Percentiles rank a stretch among this genome's conserved stretches.
Conservation (phyloP, 75 land plant genomes). For the Picea glauca region DNA sequence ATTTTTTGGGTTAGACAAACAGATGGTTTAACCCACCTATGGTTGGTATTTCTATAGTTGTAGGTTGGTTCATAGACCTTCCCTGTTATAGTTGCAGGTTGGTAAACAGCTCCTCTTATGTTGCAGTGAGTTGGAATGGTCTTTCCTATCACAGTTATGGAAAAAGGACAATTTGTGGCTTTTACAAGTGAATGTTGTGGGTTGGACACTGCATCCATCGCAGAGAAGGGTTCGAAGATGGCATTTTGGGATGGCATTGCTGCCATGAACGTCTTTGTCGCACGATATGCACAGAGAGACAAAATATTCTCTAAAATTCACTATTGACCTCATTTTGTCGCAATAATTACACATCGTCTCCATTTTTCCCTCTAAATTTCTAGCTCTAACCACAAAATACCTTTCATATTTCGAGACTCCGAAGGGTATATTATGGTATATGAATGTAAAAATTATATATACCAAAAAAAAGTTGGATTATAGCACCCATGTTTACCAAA, state of each 20-base stretch:
- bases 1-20: no score
- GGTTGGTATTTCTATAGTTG: no score
- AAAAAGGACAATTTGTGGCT: conserved; percentile 44
- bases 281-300: conserved; percentile 62
- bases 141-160: conserved; percentile 48
- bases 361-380: not conserved
- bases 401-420: no score
- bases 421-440: no score
- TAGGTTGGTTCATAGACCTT: no score
- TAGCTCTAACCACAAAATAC: not conserved
- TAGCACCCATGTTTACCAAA: no score
- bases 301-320: conserved; percentile 54
- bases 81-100: no score
- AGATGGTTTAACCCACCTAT: no score
- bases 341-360: conserved; percentile 54
- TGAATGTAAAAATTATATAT: no score
- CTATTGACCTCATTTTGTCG: conserved; percentile 28
- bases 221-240: conserved; percentile 67
- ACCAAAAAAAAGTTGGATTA: no score
- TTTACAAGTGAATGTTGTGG: conserved; percentile 36
- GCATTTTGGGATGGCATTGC: conserved; percentile 53
- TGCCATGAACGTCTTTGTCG: conserved; percentile 63
- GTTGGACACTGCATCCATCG: conserved; percentile 41
- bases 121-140: conserved; percentile 28
- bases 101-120: conserved; percentile 31